Evolutionary conservation across 2,329 filamentous ascomycete species (phyloP), one percentile per base, ranked within the genome.

Genomic region (Colletotrichum sp.): DNA sequence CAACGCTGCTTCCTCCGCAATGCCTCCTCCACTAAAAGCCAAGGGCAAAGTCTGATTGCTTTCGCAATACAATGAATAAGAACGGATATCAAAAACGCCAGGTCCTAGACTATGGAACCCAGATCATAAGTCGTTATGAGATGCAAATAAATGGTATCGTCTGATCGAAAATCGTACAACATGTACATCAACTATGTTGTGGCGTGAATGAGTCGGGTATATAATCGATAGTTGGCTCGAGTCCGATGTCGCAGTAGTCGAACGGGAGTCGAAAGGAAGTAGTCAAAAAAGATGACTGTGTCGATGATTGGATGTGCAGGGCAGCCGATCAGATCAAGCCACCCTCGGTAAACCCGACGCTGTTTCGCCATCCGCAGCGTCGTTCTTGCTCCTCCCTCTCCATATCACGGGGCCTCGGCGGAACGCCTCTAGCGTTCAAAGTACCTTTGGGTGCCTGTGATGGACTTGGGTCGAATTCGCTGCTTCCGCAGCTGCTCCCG

Each of bases 311-410:
- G 15, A 12, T n/a, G 13, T 21, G 16, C n/a, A 2, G 29, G 36
- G 34, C 15, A 36, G 5, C 63, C 57, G 6, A 27, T 87, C 79
- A 91, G 51, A 91, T 78, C 77, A 92, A 90, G 24, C 87, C 88
- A 38, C 89, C 88, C 57, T 92, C 90, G 68, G 80, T 79, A 15
- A 91, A 87, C 34, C 88, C 88, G 34, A 91, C 86, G 75, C 88
- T 90, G 29, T 88, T 86, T 38, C 89, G 87, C 90, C 90, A 92
- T 74, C 86, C 85, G 78, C 89, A 91, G 70, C 85, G 84, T 69
- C 88, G 84, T 21, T 87, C 84, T 74, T 81, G 80, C 34, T 81
- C 80, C 62, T 82, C 80, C 38, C 80, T 78, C 43, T 86, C 83
- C 73, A 76, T 76, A 54, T 83, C 75, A 80, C 82, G 76, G 65